Evolutionary conservation across 495 filamentous ascomycete genomes (phyloP).

Genomic region (Penicillium steckii): DNA sequence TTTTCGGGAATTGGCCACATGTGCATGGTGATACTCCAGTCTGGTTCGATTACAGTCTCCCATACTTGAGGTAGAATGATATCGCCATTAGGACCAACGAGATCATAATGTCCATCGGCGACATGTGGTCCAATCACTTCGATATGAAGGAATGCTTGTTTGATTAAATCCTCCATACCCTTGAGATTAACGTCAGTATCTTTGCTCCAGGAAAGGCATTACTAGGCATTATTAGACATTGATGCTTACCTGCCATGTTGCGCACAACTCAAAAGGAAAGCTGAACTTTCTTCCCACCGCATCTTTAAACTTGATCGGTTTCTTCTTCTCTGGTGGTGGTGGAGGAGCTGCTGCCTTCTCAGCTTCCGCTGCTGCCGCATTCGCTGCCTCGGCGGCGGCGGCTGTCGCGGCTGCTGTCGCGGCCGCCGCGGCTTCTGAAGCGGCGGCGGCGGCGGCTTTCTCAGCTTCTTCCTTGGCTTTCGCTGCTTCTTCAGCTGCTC

Average conservation of each 20-base stretch:
- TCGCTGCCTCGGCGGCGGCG: slow-evolving; percentile 20
- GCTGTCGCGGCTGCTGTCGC: slow-evolving; percentile 11
- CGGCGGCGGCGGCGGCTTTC: slow-evolving; percentile 23
- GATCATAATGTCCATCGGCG: slow-evolving; percentile 80
- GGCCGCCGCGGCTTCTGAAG: slow-evolving; percentile 20
- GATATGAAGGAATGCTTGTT: slow-evolving; percentile 83
- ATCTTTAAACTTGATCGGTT: slow-evolving; percentile 80
- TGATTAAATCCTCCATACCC: slow-evolving; percentile 85
- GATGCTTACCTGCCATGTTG: slow-evolving; percentile 72
- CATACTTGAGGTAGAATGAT: slow-evolving; percentile 87
- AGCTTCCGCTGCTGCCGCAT: slow-evolving; percentile 12
- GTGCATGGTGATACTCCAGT: slow-evolving; percentile 91
- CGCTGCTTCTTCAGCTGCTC: slow-evolving; percentile 22
- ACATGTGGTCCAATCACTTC: slow-evolving; percentile 81
- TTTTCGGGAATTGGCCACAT: slow-evolving; percentile 90
- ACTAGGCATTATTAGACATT: no score
- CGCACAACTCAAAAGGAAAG: slow-evolving; percentile 78
- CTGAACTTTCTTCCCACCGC: slow-evolving; percentile 83
- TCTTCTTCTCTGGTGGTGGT: slow-evolving; percentile 49
- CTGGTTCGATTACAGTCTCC: slow-evolving; percentile 82
- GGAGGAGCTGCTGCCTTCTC: slow-evolving; percentile 16
- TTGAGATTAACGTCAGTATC: slow-evolving; percentile 36
- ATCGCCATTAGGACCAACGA: slow-evolving; percentile 78
- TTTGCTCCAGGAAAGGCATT: no score
- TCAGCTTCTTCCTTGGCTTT: slow-evolving; percentile 30